Percentiles rank a stretch among this genome's conserved stretches.
phyloP scores from a whole-genome alignment of 148 eudicot species.

The Gaultheria prostrata region DNA sequence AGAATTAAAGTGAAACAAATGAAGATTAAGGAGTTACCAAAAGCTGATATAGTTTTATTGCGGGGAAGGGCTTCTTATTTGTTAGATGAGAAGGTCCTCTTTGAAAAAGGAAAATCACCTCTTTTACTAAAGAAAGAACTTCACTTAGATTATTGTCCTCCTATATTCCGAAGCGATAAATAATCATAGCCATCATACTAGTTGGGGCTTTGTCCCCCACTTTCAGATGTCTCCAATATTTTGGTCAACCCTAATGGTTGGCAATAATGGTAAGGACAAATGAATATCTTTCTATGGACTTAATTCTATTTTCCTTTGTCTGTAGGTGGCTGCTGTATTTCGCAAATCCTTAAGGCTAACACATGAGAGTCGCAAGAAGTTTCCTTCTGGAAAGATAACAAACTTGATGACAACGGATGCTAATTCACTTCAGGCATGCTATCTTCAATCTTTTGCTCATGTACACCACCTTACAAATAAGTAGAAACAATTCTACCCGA shows the following conservation, averaged over 20 bases:
- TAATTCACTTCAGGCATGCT: conserved; percentile 51
- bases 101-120: background rate
- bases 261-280: background rate
- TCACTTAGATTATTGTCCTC: background rate
- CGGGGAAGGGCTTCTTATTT: background rate
- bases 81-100: background rate
- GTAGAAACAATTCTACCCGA: background rate
- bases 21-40: background rate
- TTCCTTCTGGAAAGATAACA: conserved; percentile 61
- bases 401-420: conserved; percentile 76
- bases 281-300: no score
- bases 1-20: background rate
- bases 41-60: background rate
- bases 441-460: conserved; percentile 4
- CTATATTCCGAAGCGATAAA: background rate
- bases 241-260: background rate
- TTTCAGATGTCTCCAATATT: background rate
- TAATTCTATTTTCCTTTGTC: background rate
- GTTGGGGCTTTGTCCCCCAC: background rate
- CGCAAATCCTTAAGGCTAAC: conserved; percentile 61
- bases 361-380: conserved; percentile 50
- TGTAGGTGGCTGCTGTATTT: conserved; percentile 69
- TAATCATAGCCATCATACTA: background rate
- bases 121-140: background rate
- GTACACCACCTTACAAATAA: background rate